Conservation (phyloP, 805 yeast species). For the Wickerhamiella sergipiensis region DNA sequence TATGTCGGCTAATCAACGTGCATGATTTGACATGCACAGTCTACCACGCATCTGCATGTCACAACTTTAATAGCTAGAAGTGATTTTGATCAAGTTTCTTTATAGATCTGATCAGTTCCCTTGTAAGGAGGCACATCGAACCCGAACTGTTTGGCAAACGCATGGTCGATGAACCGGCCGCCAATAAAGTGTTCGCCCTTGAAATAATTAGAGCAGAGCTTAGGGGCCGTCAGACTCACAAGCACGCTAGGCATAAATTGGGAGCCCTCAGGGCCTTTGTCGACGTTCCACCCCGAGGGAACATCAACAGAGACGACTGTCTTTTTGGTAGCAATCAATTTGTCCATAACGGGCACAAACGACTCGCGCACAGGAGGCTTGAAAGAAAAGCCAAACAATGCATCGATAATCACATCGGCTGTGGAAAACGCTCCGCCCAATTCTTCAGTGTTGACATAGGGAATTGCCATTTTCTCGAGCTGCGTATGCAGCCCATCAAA, state of each 20-base stretch:
- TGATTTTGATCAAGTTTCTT: conserved; percentile 13
- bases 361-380: conserved; percentile 78
- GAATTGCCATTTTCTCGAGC: conserved; percentile 47
- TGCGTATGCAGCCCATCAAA: conserved; percentile 54
- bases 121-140: conserved; percentile 50
- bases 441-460: conserved; percentile 28
- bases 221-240: conserved; percentile 86
- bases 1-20: no score
- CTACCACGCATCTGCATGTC: no score
- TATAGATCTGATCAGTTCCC: conserved; percentile 43
- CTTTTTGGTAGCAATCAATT: conserved; percentile 28
- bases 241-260: conserved; percentile 50
- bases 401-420: conserved; percentile 51
- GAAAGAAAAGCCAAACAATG: conserved; percentile 88
- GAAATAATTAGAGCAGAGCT: conserved; percentile 59
- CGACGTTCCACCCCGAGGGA: conserved; percentile 97
- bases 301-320: conserved; percentile 77
- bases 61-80: no score
- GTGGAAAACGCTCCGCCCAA: conserved; percentile 19
- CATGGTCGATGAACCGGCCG: conserved; percentile 65
- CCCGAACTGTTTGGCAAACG: conserved; percentile 59
- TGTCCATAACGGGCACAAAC: conserved; percentile 37
- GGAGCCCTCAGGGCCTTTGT: conserved; percentile 51
- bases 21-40: no score
- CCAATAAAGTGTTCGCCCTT: conserved; percentile 64